These are phyloP conservation scores for grape (Vitis vinifera) DNA, from an alignment of 164 flowering plant species.

Conservation along the genomic window DNA sequence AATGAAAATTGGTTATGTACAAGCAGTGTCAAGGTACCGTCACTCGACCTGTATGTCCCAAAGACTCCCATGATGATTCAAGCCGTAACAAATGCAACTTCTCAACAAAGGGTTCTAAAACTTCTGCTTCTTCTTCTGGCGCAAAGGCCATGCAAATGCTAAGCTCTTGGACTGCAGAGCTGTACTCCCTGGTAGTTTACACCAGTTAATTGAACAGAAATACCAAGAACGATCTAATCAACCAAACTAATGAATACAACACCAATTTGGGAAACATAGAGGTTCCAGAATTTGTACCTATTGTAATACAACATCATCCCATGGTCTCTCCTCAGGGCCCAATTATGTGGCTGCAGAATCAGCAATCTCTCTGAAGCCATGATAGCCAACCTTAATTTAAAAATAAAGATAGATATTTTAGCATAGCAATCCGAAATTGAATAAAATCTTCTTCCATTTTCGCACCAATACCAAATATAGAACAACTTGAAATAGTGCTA, in stretches of 20 bases:
- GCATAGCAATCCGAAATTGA: too few species aligned
- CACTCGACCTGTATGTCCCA: conserved; percentile 38
- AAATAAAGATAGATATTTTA: too few species aligned
- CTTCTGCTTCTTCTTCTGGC: conserved; percentile 67
- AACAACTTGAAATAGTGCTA: too few species aligned
- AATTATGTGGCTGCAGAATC: conserved; percentile 73
- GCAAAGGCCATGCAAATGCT: conserved; percentile 88
- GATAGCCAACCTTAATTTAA: conserved; percentile 51
- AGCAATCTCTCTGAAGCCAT: conserved; percentile 76
- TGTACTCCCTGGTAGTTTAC: conserved; percentile 41
- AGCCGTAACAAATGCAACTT: conserved; percentile 65
- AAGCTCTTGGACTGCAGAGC: conserved; percentile 70
- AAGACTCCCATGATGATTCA: conserved; percentile 62
- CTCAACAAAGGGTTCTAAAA: conserved; percentile 70
- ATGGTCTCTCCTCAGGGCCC: conserved; percentile 75
- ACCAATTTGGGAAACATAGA: neutral
- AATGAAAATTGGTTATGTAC: too few species aligned
- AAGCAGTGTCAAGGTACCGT: conserved; percentile 29
- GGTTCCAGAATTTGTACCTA: conserved; percentile 28
- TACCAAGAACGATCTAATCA: neutral
- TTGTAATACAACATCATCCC: conserved; percentile 71
- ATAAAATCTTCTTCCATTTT: too few species aligned
- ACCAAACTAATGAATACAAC: neutral
- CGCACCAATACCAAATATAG: too few species aligned
- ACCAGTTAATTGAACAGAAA: neutral